Base-by-base conservation (phyloP, 2,329 filamentous ascomycete species). In the Penicillium brevicompactum region DNA sequence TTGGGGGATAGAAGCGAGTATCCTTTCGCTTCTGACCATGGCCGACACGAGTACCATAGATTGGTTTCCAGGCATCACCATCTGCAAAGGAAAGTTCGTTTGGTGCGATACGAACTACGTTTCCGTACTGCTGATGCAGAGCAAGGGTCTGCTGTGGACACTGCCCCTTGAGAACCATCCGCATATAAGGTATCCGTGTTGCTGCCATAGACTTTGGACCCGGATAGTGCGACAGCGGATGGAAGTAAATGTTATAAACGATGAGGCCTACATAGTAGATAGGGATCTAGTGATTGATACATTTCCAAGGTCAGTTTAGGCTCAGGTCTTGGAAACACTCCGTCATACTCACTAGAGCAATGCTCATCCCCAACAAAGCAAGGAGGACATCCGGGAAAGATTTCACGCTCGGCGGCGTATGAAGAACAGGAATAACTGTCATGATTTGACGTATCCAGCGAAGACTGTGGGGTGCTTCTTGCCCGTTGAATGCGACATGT, bases 171-270 rank as follows among this genome's bases (percentile, higher is more conserved):
- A 63, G 10, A 1, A 52, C 38, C 34, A 51, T 34, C 22, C 37
- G 54, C 6, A 60, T 46, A 32, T 66, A 67, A 14, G 62, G 59
- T 13, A 70, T 38, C 4, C 62, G 60, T n/a, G 63, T 63, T 13
- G 64, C 64, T 18, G 59, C 55, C 52, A 61, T 59, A 7, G 50
- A 52, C 27, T 51, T 60, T 3, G 70, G 70, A 3, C 70, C 70
- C 0, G 70, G 69, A n/a, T 62, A 68, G 9, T 58, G 50, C 13
- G 60, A 38, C 8, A 72, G 54, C 9, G 70, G 70, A 49, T 72
- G 70, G 22, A 71, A 64, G 53, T 58, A 70, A 9, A 68, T 30
- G 57, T 71, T 71, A 55, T 71, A 71, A 16, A 66, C 42, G 10
- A 58, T 13, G 24, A 38, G 45, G 5, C 21, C 16, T 16, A 54